Base-by-base conservation (phyloP, 225 moss, liverwort and hornwort species). In the Polytrichum commune region DNA sequence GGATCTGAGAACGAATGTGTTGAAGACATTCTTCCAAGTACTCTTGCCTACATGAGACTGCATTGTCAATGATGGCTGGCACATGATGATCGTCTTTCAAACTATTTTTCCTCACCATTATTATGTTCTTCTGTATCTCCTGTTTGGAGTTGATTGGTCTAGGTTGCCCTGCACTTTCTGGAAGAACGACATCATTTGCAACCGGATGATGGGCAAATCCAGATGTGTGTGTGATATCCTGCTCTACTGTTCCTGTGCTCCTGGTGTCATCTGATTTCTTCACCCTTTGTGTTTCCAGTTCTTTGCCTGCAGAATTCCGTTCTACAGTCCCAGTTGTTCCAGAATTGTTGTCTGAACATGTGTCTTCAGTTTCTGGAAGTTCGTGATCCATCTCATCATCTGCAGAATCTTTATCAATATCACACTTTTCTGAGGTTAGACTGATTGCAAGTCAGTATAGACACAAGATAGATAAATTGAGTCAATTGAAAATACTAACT, bases 121-220 rank as follows among this genome's bases (percentile, higher is more conserved):
- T 89, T 4, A 89, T 86, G 22, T 86, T 83, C 55, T 86, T 89
- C 81, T 83, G 86, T 33, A 86, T 82, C 56, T 86, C 86, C 27
- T 78, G 77, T 74, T 78, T 85, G 60, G 72, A 78, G 58, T 83
- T 85, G 6, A 46, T 46, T 46, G 81, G 78, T 38, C 81, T 60
- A 1, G 77, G 67, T 30, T 76, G 78, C 5, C 77, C 68, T 6
- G 74, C 84, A 28, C 78, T 81, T 18, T 7, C 46, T 4, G 16
- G 13, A 13, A 46, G 46, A 46, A 46, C 0, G 16, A 13, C 46
- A 46, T 46, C 46, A 46, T 46, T 67, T 33, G 54, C 67, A 72
- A 70, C 63, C 1, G 63, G 26, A 8, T 53, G 9, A 23, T 72
- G 76, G 55, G 32, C 62, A 32, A 22, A 32, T 74, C 67, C 29